Evolutionary conservation across 2,329 filamentous ascomycete species (phyloP).

Genomic region (Trichoderma oligosporum): DNA sequence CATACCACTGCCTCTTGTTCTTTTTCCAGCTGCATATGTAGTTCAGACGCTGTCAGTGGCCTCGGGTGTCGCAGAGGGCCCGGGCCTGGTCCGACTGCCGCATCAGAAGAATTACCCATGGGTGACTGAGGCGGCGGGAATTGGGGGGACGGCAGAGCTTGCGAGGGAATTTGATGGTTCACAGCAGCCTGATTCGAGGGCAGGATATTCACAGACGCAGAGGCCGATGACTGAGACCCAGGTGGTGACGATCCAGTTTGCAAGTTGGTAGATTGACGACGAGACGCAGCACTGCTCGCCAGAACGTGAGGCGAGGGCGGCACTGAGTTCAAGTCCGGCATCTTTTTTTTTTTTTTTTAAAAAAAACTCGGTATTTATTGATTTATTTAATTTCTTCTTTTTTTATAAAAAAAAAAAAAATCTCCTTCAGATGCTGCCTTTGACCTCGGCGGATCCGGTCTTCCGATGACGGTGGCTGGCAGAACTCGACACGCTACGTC

Average conservation of each 20-base stretch:
- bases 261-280: conserved; percentile 44
- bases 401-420: no score
- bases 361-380: no score
- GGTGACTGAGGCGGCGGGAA: conserved; percentile 23
- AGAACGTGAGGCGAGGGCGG: conserved; percentile 48
- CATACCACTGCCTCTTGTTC: conserved; percentile 90
- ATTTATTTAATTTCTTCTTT: no score
- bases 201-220: conserved; percentile 50
- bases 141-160: conserved; percentile 29
- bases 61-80: conserved; percentile 82
- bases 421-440: conserved; percentile 4
- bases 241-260: conserved; percentile 39
- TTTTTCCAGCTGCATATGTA: conserved; percentile 86
- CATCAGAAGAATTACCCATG: conserved; percentile 34
- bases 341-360: conserved; percentile 26
- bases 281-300: conserved; percentile 38
- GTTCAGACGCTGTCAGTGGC: conserved; percentile 81
- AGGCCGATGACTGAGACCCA: conserved; percentile 43
- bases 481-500: background rate
- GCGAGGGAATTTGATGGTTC: conserved; percentile 37
- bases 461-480: conserved; percentile 9
- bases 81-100: conserved; percentile 48
- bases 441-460: background rate
- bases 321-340: conserved; percentile 56
- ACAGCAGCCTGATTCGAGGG: conserved; percentile 53